Evolutionary conservation across 2,329 filamentous ascomycete species (phyloP).

Genomic region (Aspergillus sp.): DNA sequence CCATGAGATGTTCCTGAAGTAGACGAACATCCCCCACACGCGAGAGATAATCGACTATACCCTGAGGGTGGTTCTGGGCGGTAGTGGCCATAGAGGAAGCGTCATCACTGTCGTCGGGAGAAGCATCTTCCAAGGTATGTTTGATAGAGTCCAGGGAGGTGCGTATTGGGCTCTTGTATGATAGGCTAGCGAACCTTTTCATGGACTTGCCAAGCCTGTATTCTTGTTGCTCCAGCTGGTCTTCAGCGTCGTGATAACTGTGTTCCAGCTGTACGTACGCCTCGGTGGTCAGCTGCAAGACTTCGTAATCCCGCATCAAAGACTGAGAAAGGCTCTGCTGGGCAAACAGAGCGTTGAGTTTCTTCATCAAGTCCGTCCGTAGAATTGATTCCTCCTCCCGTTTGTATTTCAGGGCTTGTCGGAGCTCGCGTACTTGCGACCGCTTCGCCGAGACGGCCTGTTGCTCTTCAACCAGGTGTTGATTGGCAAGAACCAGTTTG

Average conservation of each 20-base stretch:
- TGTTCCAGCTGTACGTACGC: constrained; percentile 26
- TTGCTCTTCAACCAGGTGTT: constrained; percentile 15
- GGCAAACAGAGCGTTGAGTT: constrained; percentile 19
- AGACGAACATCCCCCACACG: constrained; percentile 23
- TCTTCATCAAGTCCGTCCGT: constrained; percentile 21
- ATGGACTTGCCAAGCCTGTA: constrained; percentile 21
- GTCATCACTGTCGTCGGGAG: not conserved
- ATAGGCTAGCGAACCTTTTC: constrained; percentile 13
- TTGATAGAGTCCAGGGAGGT: not conserved
- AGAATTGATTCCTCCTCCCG: constrained; percentile 24
- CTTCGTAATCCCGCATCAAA: constrained; percentile 17
- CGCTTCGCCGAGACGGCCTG: constrained; percentile 19
- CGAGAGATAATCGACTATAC: constrained; percentile 19
- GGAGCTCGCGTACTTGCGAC: constrained; percentile 22
- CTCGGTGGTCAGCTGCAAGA: constrained; percentile 19
- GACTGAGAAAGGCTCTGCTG: constrained; percentile 4
- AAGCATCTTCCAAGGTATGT: not conserved
- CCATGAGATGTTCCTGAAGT: constrained; percentile 21
- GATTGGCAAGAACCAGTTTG: constrained; percentile 2
- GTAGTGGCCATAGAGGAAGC: constrained; percentile 2
- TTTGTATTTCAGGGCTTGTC: constrained; percentile 22
- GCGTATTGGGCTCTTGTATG: not conserved
- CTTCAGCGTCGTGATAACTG: constrained; percentile 25
- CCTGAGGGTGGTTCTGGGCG: constrained; percentile 8
- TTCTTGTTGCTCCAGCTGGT: constrained; percentile 27